Percentiles rank a stretch among this genome's conserved stretches.
phyloP scores from a whole-genome alignment of 2,329 filamentous ascomycete species.

The Furcasterigmium furcatum region DNA sequence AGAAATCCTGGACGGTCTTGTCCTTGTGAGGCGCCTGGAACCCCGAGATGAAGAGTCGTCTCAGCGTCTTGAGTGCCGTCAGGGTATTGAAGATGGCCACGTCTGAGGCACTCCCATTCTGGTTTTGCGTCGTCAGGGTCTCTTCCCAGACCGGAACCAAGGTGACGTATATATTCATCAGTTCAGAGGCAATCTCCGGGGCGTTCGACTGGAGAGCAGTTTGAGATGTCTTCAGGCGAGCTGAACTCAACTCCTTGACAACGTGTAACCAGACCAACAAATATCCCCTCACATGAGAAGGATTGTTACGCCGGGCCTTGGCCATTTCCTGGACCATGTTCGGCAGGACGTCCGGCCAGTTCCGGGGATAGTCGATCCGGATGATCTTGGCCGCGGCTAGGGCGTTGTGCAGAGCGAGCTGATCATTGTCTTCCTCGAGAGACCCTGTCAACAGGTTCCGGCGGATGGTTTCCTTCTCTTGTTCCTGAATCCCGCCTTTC shows the following conservation, averaged over 20 bases:
- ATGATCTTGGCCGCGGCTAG: constrained; percentile 85
- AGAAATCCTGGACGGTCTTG: constrained; percentile 72
- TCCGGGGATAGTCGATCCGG: constrained; percentile 81
- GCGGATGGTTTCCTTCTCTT: constrained; percentile 76
- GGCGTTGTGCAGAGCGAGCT: constrained; percentile 83
- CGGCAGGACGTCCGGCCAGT: constrained; percentile 69
- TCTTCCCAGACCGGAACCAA: constrained; percentile 68
- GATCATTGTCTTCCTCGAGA: constrained; percentile 70
- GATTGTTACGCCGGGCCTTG: constrained; percentile 51
- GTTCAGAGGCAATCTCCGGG: constrained; percentile 78
- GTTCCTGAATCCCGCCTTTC: constrained; percentile 65
- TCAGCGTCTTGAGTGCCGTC: constrained; percentile 72
- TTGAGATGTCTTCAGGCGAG: constrained; percentile 70
- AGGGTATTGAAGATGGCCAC: constrained; percentile 74
- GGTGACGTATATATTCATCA: constrained; percentile 74
- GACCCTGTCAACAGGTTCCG: constrained; percentile 72
- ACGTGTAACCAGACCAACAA: constrained; percentile 79
- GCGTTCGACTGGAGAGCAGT: constrained; percentile 73
- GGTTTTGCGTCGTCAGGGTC: constrained; percentile 47
- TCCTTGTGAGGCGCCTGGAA: constrained; percentile 84
- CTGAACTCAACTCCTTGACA: constrained; percentile 86
- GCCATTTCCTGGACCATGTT: constrained; percentile 65
- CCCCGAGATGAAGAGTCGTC: constrained; percentile 74
- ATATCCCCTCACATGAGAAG: constrained; percentile 65
- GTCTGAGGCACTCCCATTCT: constrained; percentile 53